These are phyloP conservation scores for Jacaranda copaia DNA, from an alignment of 257 asterid species.

Conservation along the genomic window DNA sequence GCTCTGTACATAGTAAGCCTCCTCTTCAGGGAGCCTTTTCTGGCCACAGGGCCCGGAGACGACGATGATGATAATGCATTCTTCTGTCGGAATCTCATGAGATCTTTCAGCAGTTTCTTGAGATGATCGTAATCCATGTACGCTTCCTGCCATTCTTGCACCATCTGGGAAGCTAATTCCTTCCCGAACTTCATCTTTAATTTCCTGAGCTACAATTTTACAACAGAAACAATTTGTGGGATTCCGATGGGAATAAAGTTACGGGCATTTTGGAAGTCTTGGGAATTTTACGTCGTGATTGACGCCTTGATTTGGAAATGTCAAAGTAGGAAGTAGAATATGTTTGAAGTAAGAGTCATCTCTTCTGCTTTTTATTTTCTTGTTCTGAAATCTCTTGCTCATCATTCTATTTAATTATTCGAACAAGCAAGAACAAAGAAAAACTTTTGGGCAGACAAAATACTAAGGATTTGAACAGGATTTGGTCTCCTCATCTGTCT, in stretches of 20 bases:
- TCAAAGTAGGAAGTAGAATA: background rate
- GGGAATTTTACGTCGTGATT: too few species aligned
- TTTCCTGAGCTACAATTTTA: background rate
- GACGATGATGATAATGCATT: constrained; percentile 26
- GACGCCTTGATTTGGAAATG: too few species aligned
- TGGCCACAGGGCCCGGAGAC: constrained; percentile 32
- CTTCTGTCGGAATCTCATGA: constrained; percentile 42
- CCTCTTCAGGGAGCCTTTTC: constrained; percentile 50
- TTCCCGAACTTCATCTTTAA: constrained; percentile 86
- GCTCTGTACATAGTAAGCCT: constrained; percentile 77
- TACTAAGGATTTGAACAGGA: constrained; percentile 3
- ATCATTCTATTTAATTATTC: background rate
- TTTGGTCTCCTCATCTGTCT: background rate
- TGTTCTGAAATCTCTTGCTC: background rate
- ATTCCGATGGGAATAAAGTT: background rate
- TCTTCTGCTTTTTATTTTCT: background rate
- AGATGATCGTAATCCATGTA: constrained; percentile 77
- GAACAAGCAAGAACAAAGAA: background rate
- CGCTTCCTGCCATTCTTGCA: constrained; percentile 82
- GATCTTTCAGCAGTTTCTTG: constrained; percentile 56
- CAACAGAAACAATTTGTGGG: background rate
- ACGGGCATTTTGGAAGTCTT: background rate
- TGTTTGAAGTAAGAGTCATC: background rate
- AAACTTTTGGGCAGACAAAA: background rate
- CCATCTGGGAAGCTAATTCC: constrained; percentile 85